Percentiles rank a stretch among this genome's conserved stretches.
Evolutionary conservation across 2,329 filamentous ascomycete species (phyloP).

Genomic region (Chrysoporthe austroafricana): DNA sequence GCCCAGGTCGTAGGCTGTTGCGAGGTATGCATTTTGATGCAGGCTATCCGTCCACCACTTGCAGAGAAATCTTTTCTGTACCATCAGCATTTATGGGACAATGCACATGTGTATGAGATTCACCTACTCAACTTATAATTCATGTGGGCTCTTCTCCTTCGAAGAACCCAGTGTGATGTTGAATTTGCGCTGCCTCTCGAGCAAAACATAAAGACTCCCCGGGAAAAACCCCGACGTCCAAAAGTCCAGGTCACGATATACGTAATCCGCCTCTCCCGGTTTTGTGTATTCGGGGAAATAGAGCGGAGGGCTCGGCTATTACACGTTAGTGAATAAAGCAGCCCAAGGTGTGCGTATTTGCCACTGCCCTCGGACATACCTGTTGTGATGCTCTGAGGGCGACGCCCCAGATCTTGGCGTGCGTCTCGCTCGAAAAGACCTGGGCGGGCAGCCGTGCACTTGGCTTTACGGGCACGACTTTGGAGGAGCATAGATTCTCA

Average conservation of each 20-base stretch:
- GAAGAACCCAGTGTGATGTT: slow-evolving; percentile 8
- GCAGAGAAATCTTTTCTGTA: slow-evolving; percentile 34
- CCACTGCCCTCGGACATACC: neutral
- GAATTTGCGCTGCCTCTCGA: slow-evolving; percentile 40
- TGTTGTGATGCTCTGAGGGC: slow-evolving; percentile 22
- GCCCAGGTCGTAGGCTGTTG: slow-evolving; percentile 47
- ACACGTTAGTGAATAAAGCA: neutral
- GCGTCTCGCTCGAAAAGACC: neutral
- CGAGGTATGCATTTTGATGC: slow-evolving; percentile 40
- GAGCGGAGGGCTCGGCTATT: neutral
- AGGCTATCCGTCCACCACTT: slow-evolving; percentile 47
- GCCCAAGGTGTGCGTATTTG: no score
- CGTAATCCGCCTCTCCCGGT: slow-evolving; percentile 42
- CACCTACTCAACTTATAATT: neutral
- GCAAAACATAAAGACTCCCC: slow-evolving; percentile 46
- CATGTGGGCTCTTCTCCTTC: neutral
- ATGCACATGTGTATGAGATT: neutral
- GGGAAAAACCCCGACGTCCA: slow-evolving; percentile 56
- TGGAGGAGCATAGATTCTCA: no score
- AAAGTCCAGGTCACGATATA: slow-evolving; percentile 45
- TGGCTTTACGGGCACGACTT: neutral
- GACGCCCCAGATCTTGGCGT: neutral
- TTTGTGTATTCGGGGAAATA: slow-evolving; percentile 40
- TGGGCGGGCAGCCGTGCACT: neutral
- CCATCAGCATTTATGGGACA: slow-evolving; percentile 32